A percentile compares a stretch with the other conserved stretches of the same genome.
Conservation (phyloP, 805 yeast species). For the Cyberlindnera mrakii region DNA sequence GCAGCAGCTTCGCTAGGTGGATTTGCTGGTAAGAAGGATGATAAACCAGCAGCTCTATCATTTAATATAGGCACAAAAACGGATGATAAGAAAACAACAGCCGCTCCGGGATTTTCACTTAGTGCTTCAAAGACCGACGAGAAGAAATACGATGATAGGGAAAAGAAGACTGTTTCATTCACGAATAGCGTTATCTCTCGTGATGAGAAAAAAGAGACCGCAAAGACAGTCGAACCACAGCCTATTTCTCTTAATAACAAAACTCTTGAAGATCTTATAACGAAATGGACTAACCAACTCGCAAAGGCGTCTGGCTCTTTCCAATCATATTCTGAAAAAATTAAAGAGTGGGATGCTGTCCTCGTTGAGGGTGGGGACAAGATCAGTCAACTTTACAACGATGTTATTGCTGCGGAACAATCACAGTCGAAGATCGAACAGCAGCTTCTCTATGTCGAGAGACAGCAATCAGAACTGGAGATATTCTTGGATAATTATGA, state of each 20-base stretch:
- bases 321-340: constrained; percentile 64
- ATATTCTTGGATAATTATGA: constrained; percentile 78
- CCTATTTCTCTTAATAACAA: constrained; percentile 81
- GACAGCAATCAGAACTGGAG: constrained; percentile 90
- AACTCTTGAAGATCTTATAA: constrained; percentile 85
- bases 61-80: not conserved
- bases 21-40: constrained; percentile 6
- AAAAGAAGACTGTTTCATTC: constrained; percentile 23
- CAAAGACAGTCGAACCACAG: constrained; percentile 56
- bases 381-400: constrained; percentile 69
- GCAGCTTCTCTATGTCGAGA: constrained; percentile 75
- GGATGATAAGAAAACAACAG: not conserved
- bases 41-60: constrained; percentile 4
- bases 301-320: constrained; percentile 69
- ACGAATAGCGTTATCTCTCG: constrained; percentile 20
- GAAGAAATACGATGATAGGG: constrained; percentile 18
- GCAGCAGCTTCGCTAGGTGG: not conserved
- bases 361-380: constrained; percentile 83
- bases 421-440: constrained; percentile 84
- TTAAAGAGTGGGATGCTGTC: constrained; percentile 80
- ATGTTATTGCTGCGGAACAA: constrained; percentile 77
- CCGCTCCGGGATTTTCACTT: not conserved
- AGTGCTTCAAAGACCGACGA: constrained; percentile 1
- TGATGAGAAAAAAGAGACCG: constrained; percentile 31
- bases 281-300: constrained; percentile 89